These are phyloP conservation scores for Polytrichum commune DNA, from an alignment of 225 moss, liverwort and hornwort species.

Conservation along the genomic window DNA sequence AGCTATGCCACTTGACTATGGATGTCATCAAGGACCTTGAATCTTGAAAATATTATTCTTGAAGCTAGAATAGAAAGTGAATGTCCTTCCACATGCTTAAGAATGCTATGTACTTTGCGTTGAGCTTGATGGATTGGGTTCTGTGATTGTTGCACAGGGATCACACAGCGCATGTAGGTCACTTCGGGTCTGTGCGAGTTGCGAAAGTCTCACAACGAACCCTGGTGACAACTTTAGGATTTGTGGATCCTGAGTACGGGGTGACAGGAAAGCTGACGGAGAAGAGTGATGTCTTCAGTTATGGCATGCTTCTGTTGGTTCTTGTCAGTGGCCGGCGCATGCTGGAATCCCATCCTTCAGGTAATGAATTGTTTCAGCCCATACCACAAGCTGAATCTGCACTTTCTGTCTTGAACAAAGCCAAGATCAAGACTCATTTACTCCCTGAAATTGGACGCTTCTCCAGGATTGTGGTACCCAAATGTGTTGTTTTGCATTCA, in stretches of 20 bases:
- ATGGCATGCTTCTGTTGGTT: conserved; percentile 66
- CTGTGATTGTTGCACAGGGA: conserved; percentile 21
- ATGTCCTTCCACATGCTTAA: no score
- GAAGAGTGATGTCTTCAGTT: conserved; percentile 86
- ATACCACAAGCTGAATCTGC: no score
- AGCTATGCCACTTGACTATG: no score
- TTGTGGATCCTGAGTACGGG: conserved; percentile 66
- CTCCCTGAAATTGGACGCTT: not conserved
- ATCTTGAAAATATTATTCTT: no score
- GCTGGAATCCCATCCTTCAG: conserved; percentile 47
- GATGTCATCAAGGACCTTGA: no score
- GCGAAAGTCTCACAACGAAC: conserved; percentile 48
- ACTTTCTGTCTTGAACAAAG: no score
- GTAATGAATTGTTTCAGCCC: conserved; percentile 1
- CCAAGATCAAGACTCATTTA: not conserved
- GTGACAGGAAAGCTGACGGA: conserved; percentile 57
- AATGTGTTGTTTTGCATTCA: no score
- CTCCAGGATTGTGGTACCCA: no score
- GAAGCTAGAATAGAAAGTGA: no score
- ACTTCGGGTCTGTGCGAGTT: conserved; percentile 62
- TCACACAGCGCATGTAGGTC: conserved; percentile 53
- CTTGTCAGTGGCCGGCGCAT: conserved; percentile 66
- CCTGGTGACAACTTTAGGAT: conserved; percentile 53
- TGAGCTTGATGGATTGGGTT: not conserved
- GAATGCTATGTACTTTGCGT: no score